phyloP scores from a whole-genome alignment of 2,329 filamentous ascomycete genomes.

The Colletotrichum trifolii region DNA sequence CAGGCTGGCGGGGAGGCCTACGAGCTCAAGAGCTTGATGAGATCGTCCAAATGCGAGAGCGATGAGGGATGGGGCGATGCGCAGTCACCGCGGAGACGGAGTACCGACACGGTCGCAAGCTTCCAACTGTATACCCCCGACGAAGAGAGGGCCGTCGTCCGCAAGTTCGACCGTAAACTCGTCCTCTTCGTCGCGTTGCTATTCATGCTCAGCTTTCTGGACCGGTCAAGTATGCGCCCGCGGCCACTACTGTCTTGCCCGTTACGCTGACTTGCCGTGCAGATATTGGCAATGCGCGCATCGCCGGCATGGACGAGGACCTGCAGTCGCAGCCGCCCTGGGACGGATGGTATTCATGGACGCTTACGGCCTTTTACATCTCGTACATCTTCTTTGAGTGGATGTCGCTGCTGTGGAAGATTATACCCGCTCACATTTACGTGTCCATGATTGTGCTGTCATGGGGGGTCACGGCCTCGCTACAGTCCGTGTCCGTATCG shows the following conservation, averaged over 20 bases:
- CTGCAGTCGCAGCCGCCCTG: slow-evolving; percentile 61
- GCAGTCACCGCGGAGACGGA: slow-evolving; percentile 38
- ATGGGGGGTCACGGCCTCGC: slow-evolving; percentile 83
- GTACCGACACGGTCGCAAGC: slow-evolving; percentile 48
- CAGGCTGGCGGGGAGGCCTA: slow-evolving; percentile 46
- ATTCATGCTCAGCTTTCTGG: slow-evolving; percentile 87
- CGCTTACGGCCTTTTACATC: slow-evolving; percentile 70
- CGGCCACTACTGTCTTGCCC: too few relatives aligned
- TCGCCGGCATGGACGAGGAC: slow-evolving; percentile 72
- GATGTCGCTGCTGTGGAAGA: slow-evolving; percentile 71
- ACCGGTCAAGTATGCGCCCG: slow-evolving; percentile 76
- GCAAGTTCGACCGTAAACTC: slow-evolving; percentile 80
- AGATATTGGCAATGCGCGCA: slow-evolving; percentile 71
- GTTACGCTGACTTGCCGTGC: background rate
- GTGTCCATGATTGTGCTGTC: slow-evolving; percentile 73
- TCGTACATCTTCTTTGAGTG: slow-evolving; percentile 73
- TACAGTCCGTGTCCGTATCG: slow-evolving; percentile 74
- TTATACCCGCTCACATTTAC: slow-evolving; percentile 70
- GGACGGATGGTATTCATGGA: slow-evolving; percentile 67
- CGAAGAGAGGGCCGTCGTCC: slow-evolving; percentile 78
- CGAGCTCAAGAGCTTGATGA: slow-evolving; percentile 42
- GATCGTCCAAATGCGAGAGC: slow-evolving; percentile 37
- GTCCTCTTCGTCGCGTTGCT: slow-evolving; percentile 85
- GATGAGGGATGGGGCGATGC: slow-evolving; percentile 45
- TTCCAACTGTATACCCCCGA: slow-evolving; percentile 65